Conservation (phyloP, 257 asterid species). For the Eustoma russellianum region DNA sequence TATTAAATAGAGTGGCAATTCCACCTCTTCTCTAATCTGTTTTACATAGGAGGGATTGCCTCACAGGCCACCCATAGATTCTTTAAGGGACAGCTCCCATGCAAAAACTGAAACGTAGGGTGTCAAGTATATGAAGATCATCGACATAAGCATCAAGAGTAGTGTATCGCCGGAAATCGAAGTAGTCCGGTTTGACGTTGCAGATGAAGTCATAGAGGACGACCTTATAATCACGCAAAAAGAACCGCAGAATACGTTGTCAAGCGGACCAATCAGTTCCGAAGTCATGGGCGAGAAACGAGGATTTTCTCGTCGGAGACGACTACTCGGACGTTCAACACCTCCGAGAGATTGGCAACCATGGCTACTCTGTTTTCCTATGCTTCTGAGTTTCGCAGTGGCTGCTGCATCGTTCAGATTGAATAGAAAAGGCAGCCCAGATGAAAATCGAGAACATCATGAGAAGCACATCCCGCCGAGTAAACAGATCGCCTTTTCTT, state of each 20-base stretch:
- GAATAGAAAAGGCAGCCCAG: no score
- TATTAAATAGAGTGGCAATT: no score
- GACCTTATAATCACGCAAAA: no score
- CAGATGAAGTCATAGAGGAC: constrained; percentile 88
- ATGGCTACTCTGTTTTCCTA: constrained; percentile 18
- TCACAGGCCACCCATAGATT: no score
- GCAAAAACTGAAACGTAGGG: constrained; percentile 50
- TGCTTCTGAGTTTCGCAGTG: no score
- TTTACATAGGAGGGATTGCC: constrained; percentile 3
- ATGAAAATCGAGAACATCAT: no score
- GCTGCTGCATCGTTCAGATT: no score
- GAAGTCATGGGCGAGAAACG: constrained; percentile 76
- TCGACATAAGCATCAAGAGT: constrained; percentile 84
- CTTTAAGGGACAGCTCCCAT: no score
- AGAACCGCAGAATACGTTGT: constrained; percentile 73
- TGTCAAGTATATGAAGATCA: constrained; percentile 62
- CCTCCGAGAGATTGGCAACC: constrained; percentile 58
- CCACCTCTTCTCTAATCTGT: neutral
- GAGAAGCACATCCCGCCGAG: no score
- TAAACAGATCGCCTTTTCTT: no score
- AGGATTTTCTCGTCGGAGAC: constrained; percentile 63
- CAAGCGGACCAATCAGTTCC: constrained; percentile 97
- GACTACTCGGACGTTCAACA: constrained; percentile 59
- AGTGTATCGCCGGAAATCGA: constrained; percentile 78
- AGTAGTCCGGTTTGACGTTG: constrained; percentile 83